A percentile compares a stretch with the other conserved stretches of the same genome.
Evolutionary conservation across 1,139 yeast genomes (phyloP).

Genomic region (Pneumocystis wakefieldiae): DNA sequence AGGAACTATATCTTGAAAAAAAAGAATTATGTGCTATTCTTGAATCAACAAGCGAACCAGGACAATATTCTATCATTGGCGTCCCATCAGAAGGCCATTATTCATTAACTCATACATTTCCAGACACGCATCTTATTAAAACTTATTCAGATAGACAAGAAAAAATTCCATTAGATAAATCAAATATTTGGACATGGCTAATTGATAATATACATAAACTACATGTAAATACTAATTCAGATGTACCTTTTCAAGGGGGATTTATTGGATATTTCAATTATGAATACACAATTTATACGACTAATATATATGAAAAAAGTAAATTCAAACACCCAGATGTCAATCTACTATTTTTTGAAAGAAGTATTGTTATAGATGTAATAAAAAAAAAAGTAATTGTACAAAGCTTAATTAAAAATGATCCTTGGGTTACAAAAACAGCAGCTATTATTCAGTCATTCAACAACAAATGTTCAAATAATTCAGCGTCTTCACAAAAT

Average conservation of each 20-base stretch:
- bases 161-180: not conserved
- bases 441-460: conserved; percentile 5
- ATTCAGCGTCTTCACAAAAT: not conserved
- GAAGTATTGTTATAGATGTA: conserved; percentile 45
- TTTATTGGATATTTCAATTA: conserved; percentile 71
- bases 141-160: not conserved
- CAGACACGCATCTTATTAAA: conserved; percentile 5
- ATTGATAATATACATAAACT: not conserved
- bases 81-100: conserved; percentile 29
- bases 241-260: conserved; percentile 77
- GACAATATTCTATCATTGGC: conserved; percentile 79
- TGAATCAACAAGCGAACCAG: conserved; percentile 67
- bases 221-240: not conserved
- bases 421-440: conserved; percentile 5
- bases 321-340: conserved; percentile 43
- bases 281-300: conserved; percentile 36
- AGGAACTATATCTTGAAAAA: not conserved
- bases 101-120: conserved; percentile 7
- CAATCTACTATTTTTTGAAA: conserved; percentile 55
- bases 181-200: not conserved
- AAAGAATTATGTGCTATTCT: conserved; percentile 33
- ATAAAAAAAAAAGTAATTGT: conserved; percentile 36
- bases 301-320: not conserved
- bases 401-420: conserved; percentile 33
- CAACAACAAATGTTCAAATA: not conserved